Evolutionary conservation across 208 protist species (phyloP).

Genomic region (Trypanosoma rangeli): DNA sequence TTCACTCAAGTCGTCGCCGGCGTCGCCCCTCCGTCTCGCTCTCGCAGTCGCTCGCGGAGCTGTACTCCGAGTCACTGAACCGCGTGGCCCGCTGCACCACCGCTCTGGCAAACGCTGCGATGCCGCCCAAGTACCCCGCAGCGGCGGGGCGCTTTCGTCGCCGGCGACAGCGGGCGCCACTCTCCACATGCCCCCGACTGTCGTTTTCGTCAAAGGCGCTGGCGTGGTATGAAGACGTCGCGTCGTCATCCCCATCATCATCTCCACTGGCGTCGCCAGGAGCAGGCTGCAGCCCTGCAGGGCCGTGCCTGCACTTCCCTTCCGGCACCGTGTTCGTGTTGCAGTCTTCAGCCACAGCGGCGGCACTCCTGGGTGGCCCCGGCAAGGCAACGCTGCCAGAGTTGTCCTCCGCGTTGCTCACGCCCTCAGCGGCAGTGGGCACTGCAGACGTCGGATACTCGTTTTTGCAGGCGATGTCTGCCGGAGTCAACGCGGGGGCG

Average conservation of each 20-base stretch:
- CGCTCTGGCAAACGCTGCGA: constrained; percentile 38
- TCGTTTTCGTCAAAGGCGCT: constrained; percentile 13
- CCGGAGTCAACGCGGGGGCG: too few species aligned
- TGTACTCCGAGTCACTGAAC: constrained; percentile 36
- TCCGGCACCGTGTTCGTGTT: background rate
- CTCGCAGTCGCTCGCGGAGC: constrained; percentile 4
- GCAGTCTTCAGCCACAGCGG: background rate
- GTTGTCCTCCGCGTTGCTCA: background rate
- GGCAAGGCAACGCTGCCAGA: background rate
- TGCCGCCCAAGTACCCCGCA: constrained; percentile 16
- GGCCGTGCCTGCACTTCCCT: background rate
- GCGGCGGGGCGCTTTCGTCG: background rate
- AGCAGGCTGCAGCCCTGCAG: too few species aligned
- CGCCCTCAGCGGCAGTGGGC: background rate
- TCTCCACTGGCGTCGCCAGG: background rate
- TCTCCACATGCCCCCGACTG: background rate
- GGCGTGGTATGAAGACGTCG: constrained; percentile 12
- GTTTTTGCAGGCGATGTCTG: background rate
- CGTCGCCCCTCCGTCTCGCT: background rate
- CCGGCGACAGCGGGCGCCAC: background rate
- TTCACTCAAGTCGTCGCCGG: background rate
- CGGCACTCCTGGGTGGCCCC: background rate
- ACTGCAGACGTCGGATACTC: background rate
- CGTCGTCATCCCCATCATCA: constrained; percentile 14
- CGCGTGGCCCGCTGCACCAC: constrained; percentile 45